Conservation (phyloP, 352 stramenopile genomes). For the Poterioochromonas sp. region DNA sequence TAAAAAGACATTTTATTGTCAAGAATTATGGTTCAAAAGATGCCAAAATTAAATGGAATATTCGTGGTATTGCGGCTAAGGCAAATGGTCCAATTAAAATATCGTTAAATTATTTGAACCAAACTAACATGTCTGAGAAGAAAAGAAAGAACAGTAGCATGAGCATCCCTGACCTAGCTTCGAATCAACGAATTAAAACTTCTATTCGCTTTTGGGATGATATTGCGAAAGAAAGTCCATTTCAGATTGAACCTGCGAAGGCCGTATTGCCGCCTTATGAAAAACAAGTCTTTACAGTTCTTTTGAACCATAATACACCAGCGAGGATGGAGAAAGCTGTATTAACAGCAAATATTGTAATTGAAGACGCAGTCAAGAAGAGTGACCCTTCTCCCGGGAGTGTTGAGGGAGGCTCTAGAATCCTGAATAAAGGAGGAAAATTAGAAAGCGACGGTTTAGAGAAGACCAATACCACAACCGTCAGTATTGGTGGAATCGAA, state of each 20-base stretch:
- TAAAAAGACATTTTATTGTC: slow-evolving; percentile 11
- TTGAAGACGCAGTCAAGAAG: too few relatives aligned
- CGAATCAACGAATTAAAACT: neutral
- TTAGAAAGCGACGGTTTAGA: too few relatives aligned
- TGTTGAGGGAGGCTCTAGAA: too few relatives aligned
- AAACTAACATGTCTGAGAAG: too few relatives aligned
- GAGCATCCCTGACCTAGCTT: too few relatives aligned
- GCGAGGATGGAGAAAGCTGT: neutral
- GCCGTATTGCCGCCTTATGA: neutral
- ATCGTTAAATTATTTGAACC: neutral
- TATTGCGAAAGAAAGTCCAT: slow-evolving; percentile 13
- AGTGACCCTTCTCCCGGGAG: too few relatives aligned
- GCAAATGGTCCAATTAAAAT: slow-evolving; percentile 30
- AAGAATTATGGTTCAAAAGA: slow-evolving; percentile 20
- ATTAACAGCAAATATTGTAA: slow-evolving; percentile 2
- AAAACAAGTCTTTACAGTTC: neutral
- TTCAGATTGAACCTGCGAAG: neutral
- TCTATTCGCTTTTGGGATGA: slow-evolving; percentile 17
- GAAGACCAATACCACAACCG: neutral
- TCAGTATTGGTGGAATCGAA: neutral
- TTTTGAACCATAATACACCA: neutral
- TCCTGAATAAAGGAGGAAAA: too few relatives aligned
- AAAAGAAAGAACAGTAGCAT: too few relatives aligned
- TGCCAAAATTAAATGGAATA: slow-evolving; percentile 15
- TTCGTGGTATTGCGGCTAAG: neutral